Evolutionary conservation across 176 grass and related monocot species (phyloP).

Genomic region (Phoenix dactylifera): DNA sequence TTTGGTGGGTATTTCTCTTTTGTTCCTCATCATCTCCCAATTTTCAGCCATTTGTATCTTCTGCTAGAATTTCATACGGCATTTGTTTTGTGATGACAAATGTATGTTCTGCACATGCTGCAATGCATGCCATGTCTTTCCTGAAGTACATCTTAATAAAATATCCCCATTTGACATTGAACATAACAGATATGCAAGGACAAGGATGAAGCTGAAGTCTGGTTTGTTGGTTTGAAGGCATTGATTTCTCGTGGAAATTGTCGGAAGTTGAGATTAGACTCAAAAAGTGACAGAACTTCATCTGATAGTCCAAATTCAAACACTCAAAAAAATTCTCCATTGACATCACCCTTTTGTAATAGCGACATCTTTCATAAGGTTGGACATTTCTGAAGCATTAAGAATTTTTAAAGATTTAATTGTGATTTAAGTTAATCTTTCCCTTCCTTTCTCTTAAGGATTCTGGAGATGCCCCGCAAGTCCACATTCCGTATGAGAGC

Average conservation of each 20-base stretch:
- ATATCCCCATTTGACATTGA: background rate
- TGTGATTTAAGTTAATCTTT: constrained; percentile 9
- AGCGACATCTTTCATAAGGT: constrained; percentile 36
- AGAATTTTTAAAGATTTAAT: background rate
- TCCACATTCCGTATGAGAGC: constrained; percentile 18
- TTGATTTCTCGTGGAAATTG: constrained; percentile 38
- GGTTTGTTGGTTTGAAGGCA: constrained; percentile 69
- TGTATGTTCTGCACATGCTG: background rate
- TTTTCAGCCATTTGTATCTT: constrained; percentile 4
- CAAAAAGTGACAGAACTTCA: constrained; percentile 41
- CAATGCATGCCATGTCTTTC: background rate
- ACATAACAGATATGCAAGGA: constrained; percentile 72
- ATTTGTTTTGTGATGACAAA: no score
- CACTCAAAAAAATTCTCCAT: constrained; percentile 29
- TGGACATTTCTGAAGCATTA: background rate
- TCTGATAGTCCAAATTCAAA: constrained; percentile 32
- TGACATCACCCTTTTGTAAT: constrained; percentile 25
- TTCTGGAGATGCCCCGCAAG: constrained; percentile 27
- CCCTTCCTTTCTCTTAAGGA: constrained; percentile 24
- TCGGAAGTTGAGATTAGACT: constrained; percentile 28
- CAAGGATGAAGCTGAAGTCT: constrained; percentile 67
- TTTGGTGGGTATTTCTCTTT: constrained; percentile 40
- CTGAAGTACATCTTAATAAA: no score
- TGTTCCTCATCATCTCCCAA: constrained; percentile 3
- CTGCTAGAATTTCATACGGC: no score